A percentile compares a stretch with the other conserved stretches of the same genome.
These are phyloP conservation scores for Thielaviopsis ethacetica DNA, from an alignment of 2,329 filamentous ascomycete species.

Conservation along the genomic window DNA sequence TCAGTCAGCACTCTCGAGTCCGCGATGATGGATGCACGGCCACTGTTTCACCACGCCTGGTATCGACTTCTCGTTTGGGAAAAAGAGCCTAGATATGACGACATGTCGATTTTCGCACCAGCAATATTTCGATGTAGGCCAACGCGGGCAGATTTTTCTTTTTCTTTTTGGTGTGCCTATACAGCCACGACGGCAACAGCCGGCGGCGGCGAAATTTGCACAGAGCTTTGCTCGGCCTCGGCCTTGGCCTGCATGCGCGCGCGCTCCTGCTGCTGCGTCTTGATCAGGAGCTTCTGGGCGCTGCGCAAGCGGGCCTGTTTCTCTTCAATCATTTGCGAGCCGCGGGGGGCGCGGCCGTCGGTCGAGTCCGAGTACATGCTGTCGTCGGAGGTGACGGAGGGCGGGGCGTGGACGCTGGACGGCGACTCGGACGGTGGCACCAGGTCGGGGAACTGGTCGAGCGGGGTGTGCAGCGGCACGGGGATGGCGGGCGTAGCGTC, in stretches of 20 bases:
- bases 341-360: conserved; percentile 13
- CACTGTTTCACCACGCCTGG: neutral
- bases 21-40: neutral
- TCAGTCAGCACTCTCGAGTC: neutral
- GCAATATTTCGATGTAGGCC: too few species aligned
- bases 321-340: conserved; percentile 18
- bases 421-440: neutral
- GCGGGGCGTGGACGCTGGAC: conserved; percentile 1
- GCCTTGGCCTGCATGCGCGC: neutral
- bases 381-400: conserved; percentile 12
- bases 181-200: neutral
- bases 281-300: conserved; percentile 23
- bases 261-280: conserved; percentile 13
- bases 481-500: conserved; percentile 11
- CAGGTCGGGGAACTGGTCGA: conserved; percentile 3
- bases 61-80: neutral
- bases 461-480: conserved; percentile 4
- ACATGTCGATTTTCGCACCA: neutral
- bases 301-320: conserved; percentile 25
- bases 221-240: neutral
- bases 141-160: too few species aligned
- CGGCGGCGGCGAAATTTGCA: neutral
- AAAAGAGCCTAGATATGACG: neutral
- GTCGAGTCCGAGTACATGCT: conserved; percentile 15
- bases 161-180: neutral